Percentiles rank a stretch among this genome's conserved stretches.
Evolutionary conservation across 2,329 filamentous ascomycete species (phyloP).

Genomic region (Neopestalotiopsis sp.): DNA sequence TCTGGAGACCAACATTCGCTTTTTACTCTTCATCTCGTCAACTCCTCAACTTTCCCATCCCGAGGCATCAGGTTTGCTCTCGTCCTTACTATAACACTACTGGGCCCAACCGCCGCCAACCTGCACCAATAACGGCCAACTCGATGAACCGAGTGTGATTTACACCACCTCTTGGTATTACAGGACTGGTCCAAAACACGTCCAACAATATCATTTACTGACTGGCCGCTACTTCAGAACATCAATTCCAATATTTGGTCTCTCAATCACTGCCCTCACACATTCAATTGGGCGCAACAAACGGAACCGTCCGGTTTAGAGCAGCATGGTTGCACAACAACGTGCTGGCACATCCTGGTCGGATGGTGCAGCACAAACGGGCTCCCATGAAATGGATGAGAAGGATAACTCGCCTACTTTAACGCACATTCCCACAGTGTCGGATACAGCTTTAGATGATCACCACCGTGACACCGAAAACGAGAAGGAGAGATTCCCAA

Average conservation of each 20-base stretch:
- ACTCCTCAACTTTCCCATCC: not conserved
- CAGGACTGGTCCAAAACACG: not conserved
- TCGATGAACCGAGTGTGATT: not conserved
- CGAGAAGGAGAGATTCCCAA: conserved; percentile 3
- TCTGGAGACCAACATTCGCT: conserved; percentile 7
- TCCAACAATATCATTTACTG: not conserved
- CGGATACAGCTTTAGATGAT: conserved; percentile 24
- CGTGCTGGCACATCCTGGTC: conserved; percentile 4
- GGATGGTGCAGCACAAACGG: not conserved
- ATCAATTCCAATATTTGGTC: not conserved
- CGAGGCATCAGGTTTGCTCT: not conserved
- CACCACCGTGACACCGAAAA: conserved; percentile 18
- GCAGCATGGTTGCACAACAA: conserved; percentile 3
- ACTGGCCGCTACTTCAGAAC: not conserved
- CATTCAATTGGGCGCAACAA: not conserved
- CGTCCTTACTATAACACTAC: not conserved
- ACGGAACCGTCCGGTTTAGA: not conserved
- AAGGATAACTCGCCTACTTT: conserved; percentile 27
- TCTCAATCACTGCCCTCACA: not conserved
- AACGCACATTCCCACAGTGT: conserved; percentile 28
- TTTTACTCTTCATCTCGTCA: not conserved
- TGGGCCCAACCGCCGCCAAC: not conserved
- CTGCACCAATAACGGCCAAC: not conserved
- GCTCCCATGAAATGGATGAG: not conserved
- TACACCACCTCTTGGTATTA: not conserved